A percentile compares a stretch with the other conserved stretches of the same genome.
phyloP scores from a whole-genome alignment of 2,329 filamentous ascomycete species.

The Alternaria novae-zelandiae region DNA sequence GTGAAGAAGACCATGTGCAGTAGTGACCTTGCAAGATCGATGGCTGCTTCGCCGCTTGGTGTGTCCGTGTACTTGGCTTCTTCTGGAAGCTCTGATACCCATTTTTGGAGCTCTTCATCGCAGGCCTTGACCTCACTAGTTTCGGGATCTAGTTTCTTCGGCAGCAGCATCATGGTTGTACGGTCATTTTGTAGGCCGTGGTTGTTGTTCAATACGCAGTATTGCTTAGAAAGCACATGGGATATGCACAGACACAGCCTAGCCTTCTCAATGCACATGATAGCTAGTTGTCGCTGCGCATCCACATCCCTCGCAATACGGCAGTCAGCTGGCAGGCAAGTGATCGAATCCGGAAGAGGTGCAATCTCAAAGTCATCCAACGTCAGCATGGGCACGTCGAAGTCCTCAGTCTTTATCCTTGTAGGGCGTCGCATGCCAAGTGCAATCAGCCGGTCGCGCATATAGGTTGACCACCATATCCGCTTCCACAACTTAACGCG shows the following conservation, averaged over 20 bases:
- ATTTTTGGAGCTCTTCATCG: constrained; percentile 78
- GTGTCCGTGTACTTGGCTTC: constrained; percentile 73
- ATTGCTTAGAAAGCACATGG: constrained; percentile 87
- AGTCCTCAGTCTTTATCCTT: constrained; percentile 90
- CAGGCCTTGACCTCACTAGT: constrained; percentile 79
- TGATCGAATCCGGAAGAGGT: constrained; percentile 69
- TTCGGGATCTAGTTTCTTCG: constrained; percentile 85
- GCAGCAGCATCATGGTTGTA: constrained; percentile 85
- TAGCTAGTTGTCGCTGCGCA: constrained; percentile 79
- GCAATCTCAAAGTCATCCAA: constrained; percentile 84
- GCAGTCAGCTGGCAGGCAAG: constrained; percentile 73
- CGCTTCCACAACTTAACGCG: constrained; percentile 89
- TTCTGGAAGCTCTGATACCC: constrained; percentile 74
- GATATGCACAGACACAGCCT: constrained; percentile 89
- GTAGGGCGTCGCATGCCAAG: constrained; percentile 93
- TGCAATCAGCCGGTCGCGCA: constrained; percentile 90
- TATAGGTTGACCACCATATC: constrained; percentile 98
- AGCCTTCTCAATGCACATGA: constrained; percentile 90
- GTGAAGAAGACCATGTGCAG: constrained; percentile 95
- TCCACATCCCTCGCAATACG: constrained; percentile 71
- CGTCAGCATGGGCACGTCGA: constrained; percentile 88
- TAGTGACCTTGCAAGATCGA: constrained; percentile 78
- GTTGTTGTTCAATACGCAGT: constrained; percentile 86
- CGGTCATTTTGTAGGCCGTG: constrained; percentile 73
- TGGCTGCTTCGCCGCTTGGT: constrained; percentile 62